Percentiles rank a stretch among this genome's conserved stretches.
Evolutionary conservation across 2,329 filamentous ascomycete species (phyloP).

Genomic region (Xylaria sp.): DNA sequence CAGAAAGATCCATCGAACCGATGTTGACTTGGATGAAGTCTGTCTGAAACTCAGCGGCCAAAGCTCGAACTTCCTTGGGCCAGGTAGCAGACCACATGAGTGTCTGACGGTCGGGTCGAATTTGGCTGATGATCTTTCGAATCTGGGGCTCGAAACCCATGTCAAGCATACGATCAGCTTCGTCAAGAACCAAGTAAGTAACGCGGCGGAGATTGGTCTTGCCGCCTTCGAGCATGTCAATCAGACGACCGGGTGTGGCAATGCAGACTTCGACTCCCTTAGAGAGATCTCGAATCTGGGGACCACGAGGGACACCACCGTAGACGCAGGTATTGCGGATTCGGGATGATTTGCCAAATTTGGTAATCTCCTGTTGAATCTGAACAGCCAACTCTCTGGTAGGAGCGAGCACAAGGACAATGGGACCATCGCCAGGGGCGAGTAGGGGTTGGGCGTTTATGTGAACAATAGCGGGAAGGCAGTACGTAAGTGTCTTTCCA

Average conservation of each 20-base stretch:
- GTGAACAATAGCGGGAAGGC: conserved; percentile 96
- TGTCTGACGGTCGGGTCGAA: conserved; percentile 97
- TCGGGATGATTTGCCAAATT: conserved; percentile 96
- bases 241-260: conserved; percentile 95
- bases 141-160: conserved; percentile 99
- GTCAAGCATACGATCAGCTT: conserved; percentile 99
- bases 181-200: conserved; percentile 97
- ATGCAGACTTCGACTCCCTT: conserved; percentile 99
- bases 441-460: conserved; percentile 99
- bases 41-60: conserved; percentile 89
- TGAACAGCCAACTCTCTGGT: conserved; percentile 98
- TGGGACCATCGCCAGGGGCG: conserved; percentile 93
- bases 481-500: conserved; percentile 99
- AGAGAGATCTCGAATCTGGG: conserved; percentile 93
- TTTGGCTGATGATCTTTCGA: conserved; percentile 97
- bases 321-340: conserved; percentile 99
- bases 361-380: conserved; percentile 98
- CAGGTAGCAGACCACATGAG: conserved; percentile 99
- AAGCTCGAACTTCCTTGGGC: conserved; percentile 96
- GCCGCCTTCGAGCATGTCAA: conserved; percentile 97
- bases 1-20: conserved; percentile 92
- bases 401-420: conserved; percentile 93
- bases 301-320: conserved; percentile 97
- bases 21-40: conserved; percentile 99
- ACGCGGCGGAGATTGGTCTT: conserved; percentile 98